phyloP scores from a whole-genome alignment of 768 basidiomycete genomes.

The Mycena belliarum region DNA sequence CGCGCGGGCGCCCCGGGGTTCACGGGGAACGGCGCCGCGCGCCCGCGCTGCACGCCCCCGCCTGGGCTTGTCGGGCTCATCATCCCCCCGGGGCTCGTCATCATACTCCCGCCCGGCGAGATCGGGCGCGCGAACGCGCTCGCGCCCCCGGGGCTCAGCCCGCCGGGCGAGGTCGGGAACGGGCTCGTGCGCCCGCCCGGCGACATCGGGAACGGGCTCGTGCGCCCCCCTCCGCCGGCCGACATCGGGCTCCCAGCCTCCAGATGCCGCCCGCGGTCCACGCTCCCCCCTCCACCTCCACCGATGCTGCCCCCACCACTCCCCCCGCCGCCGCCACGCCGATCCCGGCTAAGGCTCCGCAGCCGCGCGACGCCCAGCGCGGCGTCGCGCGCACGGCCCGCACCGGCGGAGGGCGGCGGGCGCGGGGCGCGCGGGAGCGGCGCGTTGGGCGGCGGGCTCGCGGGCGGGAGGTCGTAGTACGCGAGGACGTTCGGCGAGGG shows the following conservation, averaged over 20 bases:
- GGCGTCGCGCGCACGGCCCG: conserved; percentile 10
- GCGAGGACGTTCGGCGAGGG: conserved; percentile 43
- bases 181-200: background rate
- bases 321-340: too few species aligned
- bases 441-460: conserved; percentile 49
- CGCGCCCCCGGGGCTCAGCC: conserved; percentile 3
- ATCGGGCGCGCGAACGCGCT: too few species aligned
- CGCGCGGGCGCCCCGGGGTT: conserved; percentile 22
- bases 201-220: background rate
- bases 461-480: conserved; percentile 52
- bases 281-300: too few species aligned
- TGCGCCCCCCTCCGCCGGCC: too few species aligned
- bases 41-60: conserved; percentile 37
- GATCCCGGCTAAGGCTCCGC: conserved; percentile 18
- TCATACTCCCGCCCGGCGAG: too few species aligned
- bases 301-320: too few species aligned
- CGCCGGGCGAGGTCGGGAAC: background rate
- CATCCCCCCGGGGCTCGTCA: too few species aligned
- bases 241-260: background rate
- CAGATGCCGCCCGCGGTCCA: background rate
- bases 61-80: background rate
- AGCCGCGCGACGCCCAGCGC: conserved; percentile 9
- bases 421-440: conserved; percentile 43
- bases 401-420: conserved; percentile 20
- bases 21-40: conserved; percentile 51